Evolutionary conservation across 257 asterid species (phyloP).

Genomic region (Anisodus tanguticus): DNA sequence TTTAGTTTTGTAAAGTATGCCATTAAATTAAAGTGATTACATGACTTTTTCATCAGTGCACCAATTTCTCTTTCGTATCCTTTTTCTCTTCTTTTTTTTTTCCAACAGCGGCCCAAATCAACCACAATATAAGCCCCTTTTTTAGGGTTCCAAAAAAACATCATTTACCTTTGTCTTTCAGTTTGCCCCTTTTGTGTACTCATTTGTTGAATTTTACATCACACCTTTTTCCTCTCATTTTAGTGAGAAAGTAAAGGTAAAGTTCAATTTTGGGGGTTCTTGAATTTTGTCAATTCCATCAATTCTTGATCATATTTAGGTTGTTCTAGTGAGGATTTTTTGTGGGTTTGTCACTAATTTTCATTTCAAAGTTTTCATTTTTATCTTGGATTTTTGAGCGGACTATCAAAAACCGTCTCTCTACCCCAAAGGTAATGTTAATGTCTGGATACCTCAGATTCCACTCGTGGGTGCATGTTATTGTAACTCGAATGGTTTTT

Average conservation of each 20-base stretch:
- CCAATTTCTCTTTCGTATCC: background rate
- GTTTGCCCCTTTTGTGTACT: background rate
- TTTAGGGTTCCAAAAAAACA: conserved; percentile 33
- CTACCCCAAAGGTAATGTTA: no score
- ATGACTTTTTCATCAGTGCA: background rate
- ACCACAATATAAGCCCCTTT: conserved; percentile 26
- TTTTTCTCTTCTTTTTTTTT: background rate
- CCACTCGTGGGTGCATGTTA: no score
- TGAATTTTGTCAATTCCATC: background rate
- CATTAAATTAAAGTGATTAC: background rate
- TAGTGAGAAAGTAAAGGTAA: background rate
- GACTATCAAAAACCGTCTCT: no score
- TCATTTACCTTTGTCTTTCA: background rate
- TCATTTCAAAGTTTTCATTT: background rate
- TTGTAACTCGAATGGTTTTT: no score
- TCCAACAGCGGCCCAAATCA: conserved; percentile 33
- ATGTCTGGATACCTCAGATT: no score
- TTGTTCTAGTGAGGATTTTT: background rate
- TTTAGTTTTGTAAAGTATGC: no score
- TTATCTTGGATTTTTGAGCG: no score
- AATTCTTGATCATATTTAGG: conserved; percentile 19
- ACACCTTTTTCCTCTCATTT: background rate
- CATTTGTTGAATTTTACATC: background rate
- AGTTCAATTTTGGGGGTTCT: background rate
- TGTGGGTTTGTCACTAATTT: background rate